These are phyloP conservation scores for Podaxis rugospora DNA, from an alignment of 768 basidiomycete genomes.

Conservation along the genomic window DNA sequence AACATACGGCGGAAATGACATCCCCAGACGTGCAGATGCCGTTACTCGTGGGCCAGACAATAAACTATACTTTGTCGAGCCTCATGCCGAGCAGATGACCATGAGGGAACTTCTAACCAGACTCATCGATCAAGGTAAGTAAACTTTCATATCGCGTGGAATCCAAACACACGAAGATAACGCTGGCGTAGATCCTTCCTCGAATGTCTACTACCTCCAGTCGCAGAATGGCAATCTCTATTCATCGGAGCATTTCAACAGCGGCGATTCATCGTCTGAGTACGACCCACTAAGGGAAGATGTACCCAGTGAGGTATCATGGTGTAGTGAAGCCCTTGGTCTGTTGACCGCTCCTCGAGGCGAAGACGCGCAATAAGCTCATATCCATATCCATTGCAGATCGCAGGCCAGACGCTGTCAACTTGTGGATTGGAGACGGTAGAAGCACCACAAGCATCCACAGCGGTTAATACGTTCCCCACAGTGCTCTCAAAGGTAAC, in stretches of 20 bases:
- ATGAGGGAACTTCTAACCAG: conserved; percentile 49
- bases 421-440: conserved; percentile 86
- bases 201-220: conserved; percentile 69
- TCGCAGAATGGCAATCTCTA: conserved; percentile 91
- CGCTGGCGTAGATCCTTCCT: neutral
- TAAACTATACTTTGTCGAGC: conserved; percentile 71
- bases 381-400: conserved; percentile 28
- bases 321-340: conserved; percentile 82
- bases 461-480: conserved; percentile 48
- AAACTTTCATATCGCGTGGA: conserved; percentile 11
- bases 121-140: conserved; percentile 17
- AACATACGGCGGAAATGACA: conserved; percentile 11
- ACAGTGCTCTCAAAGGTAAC: neutral
- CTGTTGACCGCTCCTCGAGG: conserved; percentile 16
- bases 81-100: conserved; percentile 62
- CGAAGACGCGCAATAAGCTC: neutral
- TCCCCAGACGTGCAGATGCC: conserved; percentile 69
- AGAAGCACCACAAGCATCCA: conserved; percentile 82
- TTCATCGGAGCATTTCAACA: conserved; percentile 25
- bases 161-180: neutral
- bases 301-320: conserved; percentile 63
- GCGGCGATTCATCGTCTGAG: conserved; percentile 42
- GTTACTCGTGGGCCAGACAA: conserved; percentile 51
- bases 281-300: conserved; percentile 59
- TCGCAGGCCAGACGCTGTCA: conserved; percentile 78